Percentiles rank a stretch among this genome's conserved stretches.
Conservation (phyloP, 148 eudicot genomes). For the Rhododendron griersonianum region DNA sequence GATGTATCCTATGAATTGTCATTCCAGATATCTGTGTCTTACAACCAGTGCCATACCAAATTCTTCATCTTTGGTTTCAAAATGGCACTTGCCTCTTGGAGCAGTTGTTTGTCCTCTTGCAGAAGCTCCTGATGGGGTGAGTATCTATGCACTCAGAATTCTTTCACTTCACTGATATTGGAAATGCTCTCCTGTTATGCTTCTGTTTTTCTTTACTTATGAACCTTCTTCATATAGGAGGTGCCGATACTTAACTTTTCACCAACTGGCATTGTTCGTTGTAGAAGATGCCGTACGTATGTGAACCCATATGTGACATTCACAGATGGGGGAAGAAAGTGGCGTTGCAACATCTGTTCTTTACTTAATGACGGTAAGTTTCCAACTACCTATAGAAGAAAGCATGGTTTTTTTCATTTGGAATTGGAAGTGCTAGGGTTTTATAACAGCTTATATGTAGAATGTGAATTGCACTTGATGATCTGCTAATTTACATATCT, state of each 20-base stretch:
- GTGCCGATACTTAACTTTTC: conserved; percentile 88
- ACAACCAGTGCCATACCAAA: conserved; percentile 81
- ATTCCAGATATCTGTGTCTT: conserved; percentile 64
- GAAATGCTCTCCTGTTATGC: conserved; percentile 12
- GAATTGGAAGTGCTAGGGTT: not conserved
- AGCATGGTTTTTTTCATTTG: not conserved
- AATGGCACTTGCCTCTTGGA: conserved; percentile 99
- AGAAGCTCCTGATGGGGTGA: conserved; percentile 91
- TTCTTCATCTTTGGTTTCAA: conserved; percentile 84
- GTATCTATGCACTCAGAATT: conserved; percentile 18
- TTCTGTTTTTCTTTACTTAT: conserved; percentile 12
- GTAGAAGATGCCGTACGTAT: conserved; percentile 97
- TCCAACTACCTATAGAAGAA: not conserved
- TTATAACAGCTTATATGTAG: not conserved
- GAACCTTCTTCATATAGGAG: conserved; percentile 50
- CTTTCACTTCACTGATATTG: conserved; percentile 3
- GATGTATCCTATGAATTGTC: conserved; percentile 71
- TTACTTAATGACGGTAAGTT: conserved; percentile 87
- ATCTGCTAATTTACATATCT: not conserved
- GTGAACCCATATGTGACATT: conserved; percentile 84
- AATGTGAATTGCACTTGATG: not conserved
- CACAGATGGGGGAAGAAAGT: conserved; percentile 90
- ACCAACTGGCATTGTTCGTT: conserved; percentile 82
- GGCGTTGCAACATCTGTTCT: conserved; percentile 95
- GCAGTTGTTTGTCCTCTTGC: conserved; percentile 98